Evolutionary conservation across 1,139 yeast species (phyloP).

Genomic region (Candida sanyaensis): DNA sequence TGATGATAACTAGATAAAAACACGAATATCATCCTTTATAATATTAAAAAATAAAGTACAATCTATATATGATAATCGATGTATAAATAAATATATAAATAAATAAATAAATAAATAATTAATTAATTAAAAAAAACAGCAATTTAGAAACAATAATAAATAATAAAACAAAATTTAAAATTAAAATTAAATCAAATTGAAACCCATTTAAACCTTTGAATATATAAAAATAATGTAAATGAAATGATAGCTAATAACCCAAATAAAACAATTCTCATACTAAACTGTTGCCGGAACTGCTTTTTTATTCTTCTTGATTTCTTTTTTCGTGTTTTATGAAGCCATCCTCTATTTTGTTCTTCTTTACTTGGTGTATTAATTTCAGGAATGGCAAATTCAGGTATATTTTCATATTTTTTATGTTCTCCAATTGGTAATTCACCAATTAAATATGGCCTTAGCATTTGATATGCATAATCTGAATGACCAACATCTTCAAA

Average conservation of each 20-base stretch:
- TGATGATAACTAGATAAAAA: too few species aligned
- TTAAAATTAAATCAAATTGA: conserved; percentile 2
- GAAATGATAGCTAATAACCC: conserved; percentile 27
- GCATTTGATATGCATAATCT: conserved; percentile 42
- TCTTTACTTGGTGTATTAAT: not conserved
- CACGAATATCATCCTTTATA: too few species aligned
- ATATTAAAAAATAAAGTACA: too few species aligned
- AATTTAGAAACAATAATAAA: not conserved
- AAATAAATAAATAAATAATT: not conserved
- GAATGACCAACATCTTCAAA: conserved; percentile 57
- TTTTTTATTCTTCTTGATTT: conserved; percentile 2
- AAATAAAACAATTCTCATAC: conserved; percentile 21
- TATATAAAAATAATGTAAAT: conserved; percentile 24
- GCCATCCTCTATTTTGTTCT: conserved; percentile 6
- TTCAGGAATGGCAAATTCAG: not conserved
- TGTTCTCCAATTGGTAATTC: conserved; percentile 25
- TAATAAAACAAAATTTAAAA: conserved; percentile 1
- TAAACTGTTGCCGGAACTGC: conserved; percentile 10
- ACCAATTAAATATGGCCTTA: conserved; percentile 40
- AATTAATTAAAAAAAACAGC: not conserved
- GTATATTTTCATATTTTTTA: conserved; percentile 5
- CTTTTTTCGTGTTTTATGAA: not conserved
- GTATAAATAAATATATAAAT: not conserved
- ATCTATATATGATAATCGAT: too few species aligned
- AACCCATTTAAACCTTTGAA: conserved; percentile 34